Conservation (phyloP, 2,329 filamentous ascomycete species). For the Colletotrichum sp. region DNA sequence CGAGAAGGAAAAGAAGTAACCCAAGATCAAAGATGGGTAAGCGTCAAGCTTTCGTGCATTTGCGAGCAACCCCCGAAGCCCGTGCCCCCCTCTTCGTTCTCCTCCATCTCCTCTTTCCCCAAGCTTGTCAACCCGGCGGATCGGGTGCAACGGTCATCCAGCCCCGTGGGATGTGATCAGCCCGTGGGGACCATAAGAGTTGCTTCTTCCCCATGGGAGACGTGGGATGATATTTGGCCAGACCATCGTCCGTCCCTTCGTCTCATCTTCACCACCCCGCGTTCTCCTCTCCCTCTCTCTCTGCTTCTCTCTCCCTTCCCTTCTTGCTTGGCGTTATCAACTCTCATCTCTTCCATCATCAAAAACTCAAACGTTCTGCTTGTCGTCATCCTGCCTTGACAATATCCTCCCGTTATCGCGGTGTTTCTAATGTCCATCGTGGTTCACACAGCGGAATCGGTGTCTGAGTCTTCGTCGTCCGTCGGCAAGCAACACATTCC, state of each 20-base stretch:
- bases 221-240: conserved; percentile 13
- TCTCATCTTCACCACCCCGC: conserved; percentile 4
- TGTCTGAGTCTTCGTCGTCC: conserved; percentile 37
- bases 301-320: background rate
- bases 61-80: background rate
- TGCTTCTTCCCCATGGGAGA: conserved; percentile 20
- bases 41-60: conserved; percentile 3
- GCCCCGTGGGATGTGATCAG: conserved; percentile 14
- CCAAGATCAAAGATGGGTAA: conserved; percentile 14
- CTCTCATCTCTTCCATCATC: background rate
- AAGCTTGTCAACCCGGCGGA: conserved; percentile 2
- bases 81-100: background rate
- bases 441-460: conserved; percentile 30
- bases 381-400: background rate
- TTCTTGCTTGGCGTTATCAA: background rate
- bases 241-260: conserved; percentile 2
- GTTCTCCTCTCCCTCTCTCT: background rate
- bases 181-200: conserved; percentile 24
- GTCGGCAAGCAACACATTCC: conserved; percentile 33
- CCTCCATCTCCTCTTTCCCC: conserved; percentile 16
- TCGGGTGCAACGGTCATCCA: conserved; percentile 10
- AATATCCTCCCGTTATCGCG: background rate
- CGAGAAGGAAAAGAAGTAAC: background rate
- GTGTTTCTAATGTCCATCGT: conserved; percentile 32
- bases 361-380: background rate